These are phyloP conservation scores for Penicillium olsonii DNA, from an alignment of 2,329 filamentous ascomycete genomes.

Conservation along the genomic window DNA sequence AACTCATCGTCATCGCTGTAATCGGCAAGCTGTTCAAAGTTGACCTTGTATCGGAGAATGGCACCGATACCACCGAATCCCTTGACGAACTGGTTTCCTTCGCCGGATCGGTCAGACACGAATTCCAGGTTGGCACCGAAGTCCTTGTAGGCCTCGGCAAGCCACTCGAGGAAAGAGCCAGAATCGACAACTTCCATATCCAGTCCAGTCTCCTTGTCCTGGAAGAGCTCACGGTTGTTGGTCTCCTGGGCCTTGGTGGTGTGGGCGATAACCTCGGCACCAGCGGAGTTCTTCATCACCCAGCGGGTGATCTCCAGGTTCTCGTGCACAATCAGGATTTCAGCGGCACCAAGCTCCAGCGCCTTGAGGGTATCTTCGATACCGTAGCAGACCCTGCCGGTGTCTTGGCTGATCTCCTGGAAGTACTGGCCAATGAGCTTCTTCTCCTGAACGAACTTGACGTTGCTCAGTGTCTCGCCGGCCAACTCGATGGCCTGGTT, in stretches of 20 bases:
- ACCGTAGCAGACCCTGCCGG: slow-evolving; percentile 95
- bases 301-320: slow-evolving; percentile 94
- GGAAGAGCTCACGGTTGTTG: slow-evolving; percentile 79
- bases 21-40: slow-evolving; percentile 98
- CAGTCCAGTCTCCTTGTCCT: slow-evolving; percentile 92
- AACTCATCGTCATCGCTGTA: slow-evolving; percentile 89
- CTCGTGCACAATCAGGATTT: slow-evolving; percentile 94
- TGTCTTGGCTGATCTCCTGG: slow-evolving; percentile 97
- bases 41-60: slow-evolving; percentile 98
- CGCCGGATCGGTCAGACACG: slow-evolving; percentile 93
- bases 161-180: slow-evolving; percentile 97
- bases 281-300: slow-evolving; percentile 77
- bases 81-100: slow-evolving; percentile 99
- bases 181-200: slow-evolving; percentile 94
- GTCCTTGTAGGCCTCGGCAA: slow-evolving; percentile 97
- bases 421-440: slow-evolving; percentile 99
- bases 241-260: slow-evolving; percentile 83
- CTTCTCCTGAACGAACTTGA: slow-evolving; percentile 99
- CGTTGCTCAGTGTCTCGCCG: slow-evolving; percentile 92
- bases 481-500: slow-evolving; percentile 98
- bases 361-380: slow-evolving; percentile 97
- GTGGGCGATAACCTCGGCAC: slow-evolving; percentile 74
- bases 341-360: slow-evolving; percentile 89
- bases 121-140: slow-evolving; percentile 96
- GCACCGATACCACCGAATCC: slow-evolving; percentile 98